A percentile compares a stretch with the other conserved stretches of the same genome.
Evolutionary conservation across 2,329 filamentous ascomycete genomes (phyloP).

Genomic region (Colletotrichum endophyticum): DNA sequence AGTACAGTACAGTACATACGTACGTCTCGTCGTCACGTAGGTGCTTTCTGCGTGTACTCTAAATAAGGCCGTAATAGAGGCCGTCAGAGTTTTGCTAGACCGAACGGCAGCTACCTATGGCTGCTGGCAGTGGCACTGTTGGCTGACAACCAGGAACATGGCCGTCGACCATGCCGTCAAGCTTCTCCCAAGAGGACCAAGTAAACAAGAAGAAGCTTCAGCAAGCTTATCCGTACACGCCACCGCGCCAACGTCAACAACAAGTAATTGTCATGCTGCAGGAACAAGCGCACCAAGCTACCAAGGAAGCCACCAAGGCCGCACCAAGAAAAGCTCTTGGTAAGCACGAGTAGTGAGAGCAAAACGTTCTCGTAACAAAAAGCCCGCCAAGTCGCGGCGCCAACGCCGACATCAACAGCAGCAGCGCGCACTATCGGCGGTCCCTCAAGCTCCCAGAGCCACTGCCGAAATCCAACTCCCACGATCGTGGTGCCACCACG

Average conservation of each 20-base stretch:
- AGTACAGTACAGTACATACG: not conserved
- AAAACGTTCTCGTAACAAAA: not conserved
- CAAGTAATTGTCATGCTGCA: not conserved
- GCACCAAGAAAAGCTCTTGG: not conserved
- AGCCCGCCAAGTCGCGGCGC: not conserved
- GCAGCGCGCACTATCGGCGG: not conserved
- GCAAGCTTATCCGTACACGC: not conserved
- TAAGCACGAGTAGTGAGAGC: not conserved
- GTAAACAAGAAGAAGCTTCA: not conserved
- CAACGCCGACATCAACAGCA: not conserved
- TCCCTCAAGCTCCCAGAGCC: slow-evolving; percentile 3
- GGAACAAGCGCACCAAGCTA: not conserved
- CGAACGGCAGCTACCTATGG: not conserved
- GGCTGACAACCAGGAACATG: not conserved
- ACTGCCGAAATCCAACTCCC: slow-evolving; percentile 3
- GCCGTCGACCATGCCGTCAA: not conserved
- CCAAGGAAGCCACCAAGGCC: not conserved
- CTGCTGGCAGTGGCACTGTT: not conserved
- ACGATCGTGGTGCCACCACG: not conserved
- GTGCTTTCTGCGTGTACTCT: not conserved
- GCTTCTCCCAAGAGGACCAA: not conserved
- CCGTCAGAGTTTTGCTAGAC: not conserved
- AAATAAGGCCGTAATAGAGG: not conserved
- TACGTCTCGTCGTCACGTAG: not conserved
- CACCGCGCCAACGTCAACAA: not conserved